Evolutionary conservation across 106 monocot genomes (phyloP).

Genomic region (Triglochin maritima): DNA sequence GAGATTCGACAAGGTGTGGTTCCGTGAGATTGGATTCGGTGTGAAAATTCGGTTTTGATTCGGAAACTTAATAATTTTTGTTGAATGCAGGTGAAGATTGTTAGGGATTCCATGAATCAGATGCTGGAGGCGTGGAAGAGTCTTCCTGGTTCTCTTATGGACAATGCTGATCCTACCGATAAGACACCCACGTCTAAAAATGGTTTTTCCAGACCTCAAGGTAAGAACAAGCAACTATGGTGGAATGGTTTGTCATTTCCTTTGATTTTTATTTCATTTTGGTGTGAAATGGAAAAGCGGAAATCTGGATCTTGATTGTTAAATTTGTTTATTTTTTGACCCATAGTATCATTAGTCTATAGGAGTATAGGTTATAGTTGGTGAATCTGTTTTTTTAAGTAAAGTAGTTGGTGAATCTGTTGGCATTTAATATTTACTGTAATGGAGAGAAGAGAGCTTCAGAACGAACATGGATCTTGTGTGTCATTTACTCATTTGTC

Average conservation of each 20-base stretch:
- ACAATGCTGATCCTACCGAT: neutral
- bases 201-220: constrained; percentile 25
- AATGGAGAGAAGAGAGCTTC: neutral
- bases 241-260: too few relatives aligned
- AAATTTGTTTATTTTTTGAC: neutral
- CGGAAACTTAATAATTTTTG: neutral
- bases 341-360: neutral
- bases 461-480: neutral
- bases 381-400: neutral
- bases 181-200: neutral
- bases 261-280: too few relatives aligned
- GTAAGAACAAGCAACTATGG: constrained; percentile 5
- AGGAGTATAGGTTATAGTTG: neutral
- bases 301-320: neutral
- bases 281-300: neutral
- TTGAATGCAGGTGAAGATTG: constrained; percentile 74
- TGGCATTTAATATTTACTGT: neutral
- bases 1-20: constrained; percentile 70
- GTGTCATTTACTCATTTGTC: too few relatives aligned
- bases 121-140: constrained; percentile 89
- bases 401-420: neutral
- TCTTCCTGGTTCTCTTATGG: constrained; percentile 32
- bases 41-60: neutral
- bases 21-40: neutral
- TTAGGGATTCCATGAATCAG: constrained; percentile 73